Evolutionary conservation across 768 basidiomycete species (phyloP).

Genomic region (Favolaschia claudopus): DNA sequence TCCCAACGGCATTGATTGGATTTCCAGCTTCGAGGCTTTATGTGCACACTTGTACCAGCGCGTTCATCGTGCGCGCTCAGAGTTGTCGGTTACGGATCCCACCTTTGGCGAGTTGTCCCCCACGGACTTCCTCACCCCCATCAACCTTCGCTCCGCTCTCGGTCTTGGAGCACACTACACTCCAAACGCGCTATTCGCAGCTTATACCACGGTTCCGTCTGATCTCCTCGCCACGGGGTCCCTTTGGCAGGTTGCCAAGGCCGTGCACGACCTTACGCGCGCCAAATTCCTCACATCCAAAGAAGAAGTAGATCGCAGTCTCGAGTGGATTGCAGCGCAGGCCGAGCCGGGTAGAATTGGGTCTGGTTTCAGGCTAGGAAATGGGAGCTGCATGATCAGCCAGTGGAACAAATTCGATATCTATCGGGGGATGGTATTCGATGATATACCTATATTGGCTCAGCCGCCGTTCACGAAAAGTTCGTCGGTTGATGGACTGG

Average conservation of each 20-base stretch:
- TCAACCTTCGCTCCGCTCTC: slow-evolving; percentile 22
- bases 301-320: slow-evolving; percentile 10
- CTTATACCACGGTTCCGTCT: slow-evolving; percentile 8
- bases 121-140: slow-evolving; percentile 26
- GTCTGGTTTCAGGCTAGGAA: slow-evolving; percentile 22
- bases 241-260: slow-evolving; percentile 28
- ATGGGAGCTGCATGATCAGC: slow-evolving; percentile 25
- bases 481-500: slow-evolving; percentile 27
- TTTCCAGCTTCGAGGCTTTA: slow-evolving; percentile 29
- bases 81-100: slow-evolving; percentile 9
- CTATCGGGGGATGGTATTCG: slow-evolving; percentile 24
- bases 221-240: slow-evolving; percentile 19
- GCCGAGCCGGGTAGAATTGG: slow-evolving; percentile 12
- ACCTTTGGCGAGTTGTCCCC: slow-evolving; percentile 14
- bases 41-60: slow-evolving; percentile 24
- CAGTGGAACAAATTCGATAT: slow-evolving; percentile 33
- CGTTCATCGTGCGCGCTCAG: slow-evolving; percentile 24
- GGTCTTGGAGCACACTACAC: slow-evolving; percentile 19
- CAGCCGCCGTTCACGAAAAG: slow-evolving; percentile 28
- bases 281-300: background rate
- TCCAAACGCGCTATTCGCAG: slow-evolving; percentile 19
- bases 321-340: slow-evolving; percentile 28
- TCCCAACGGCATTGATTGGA: slow-evolving; percentile 13
- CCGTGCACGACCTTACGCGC: slow-evolving; percentile 24
- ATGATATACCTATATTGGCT: slow-evolving; percentile 22